phyloP scores from a whole-genome alignment of 2,329 filamentous ascomycete genomes.

The Monosporascus sp. region DNA sequence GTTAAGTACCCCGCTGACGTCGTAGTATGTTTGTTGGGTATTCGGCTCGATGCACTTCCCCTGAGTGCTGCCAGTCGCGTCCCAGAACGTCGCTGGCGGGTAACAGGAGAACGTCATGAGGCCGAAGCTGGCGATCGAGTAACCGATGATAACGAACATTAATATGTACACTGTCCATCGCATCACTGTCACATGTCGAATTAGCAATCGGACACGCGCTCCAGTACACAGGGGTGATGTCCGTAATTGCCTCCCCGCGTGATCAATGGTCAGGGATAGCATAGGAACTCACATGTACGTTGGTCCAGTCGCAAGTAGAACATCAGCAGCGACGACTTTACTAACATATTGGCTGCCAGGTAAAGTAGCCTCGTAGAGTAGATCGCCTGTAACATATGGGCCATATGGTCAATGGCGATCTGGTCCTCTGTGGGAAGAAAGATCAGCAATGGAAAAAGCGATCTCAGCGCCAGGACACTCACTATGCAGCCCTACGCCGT shows the following conservation, averaged over 20 bases:
- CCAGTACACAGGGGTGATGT: neutral
- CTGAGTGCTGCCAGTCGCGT: constrained; percentile 1
- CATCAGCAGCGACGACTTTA: constrained; percentile 7
- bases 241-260: neutral
- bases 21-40: constrained; percentile 7
- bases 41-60: constrained; percentile 4
- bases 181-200: neutral
- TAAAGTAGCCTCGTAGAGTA: constrained; percentile 9
- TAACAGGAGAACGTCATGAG: constrained; percentile 5
- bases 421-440: neutral
- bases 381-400: constrained; percentile 5
- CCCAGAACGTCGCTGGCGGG: constrained; percentile 7
- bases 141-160: constrained; percentile 5
- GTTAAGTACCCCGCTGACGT: constrained; percentile 3
- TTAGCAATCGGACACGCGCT: no score
- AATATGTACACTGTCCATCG: constrained; percentile 5
- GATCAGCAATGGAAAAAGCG: neutral
- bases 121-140: constrained; percentile 6
- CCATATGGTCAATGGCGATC: constrained; percentile 1
- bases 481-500: constrained; percentile 7
- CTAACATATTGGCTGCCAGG: constrained; percentile 5
- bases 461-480: neutral
- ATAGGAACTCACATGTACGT: neutral
- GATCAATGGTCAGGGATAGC: neutral
- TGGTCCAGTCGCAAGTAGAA: constrained; percentile 9